A percentile compares a stretch with the other conserved stretches of the same genome.
phyloP scores from a whole-genome alignment of 2,329 filamentous ascomycete genomes.

The Colletotrichum abscissum region DNA sequence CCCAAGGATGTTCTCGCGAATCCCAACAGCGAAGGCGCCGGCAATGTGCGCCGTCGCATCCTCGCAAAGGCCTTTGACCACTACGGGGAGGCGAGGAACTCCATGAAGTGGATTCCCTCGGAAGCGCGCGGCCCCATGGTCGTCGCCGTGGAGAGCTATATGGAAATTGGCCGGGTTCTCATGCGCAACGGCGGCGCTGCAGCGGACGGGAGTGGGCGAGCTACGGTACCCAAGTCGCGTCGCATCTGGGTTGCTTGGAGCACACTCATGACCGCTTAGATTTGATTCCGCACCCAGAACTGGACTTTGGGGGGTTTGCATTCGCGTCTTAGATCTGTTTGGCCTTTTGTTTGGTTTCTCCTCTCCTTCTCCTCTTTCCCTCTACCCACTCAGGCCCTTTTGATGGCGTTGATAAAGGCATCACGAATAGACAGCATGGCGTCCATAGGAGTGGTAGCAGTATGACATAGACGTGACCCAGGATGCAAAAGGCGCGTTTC shows the following conservation, averaged over 20 bases:
- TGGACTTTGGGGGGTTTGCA: neutral
- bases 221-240: slow-evolving; percentile 56
- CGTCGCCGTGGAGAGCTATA: slow-evolving; percentile 79
- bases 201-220: slow-evolving; percentile 42
- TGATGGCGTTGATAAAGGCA: slow-evolving; percentile 19
- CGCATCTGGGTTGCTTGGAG: slow-evolving; percentile 69
- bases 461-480: slow-evolving; percentile 1
- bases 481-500: neutral
- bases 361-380: neutral
- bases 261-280: slow-evolving; percentile 50
- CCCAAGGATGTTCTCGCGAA: slow-evolving; percentile 64
- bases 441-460: neutral
- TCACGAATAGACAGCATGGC: slow-evolving; percentile 20
- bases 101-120: slow-evolving; percentile 70
- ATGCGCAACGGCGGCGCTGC: slow-evolving; percentile 37
- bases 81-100: slow-evolving; percentile 64
- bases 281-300: too few species aligned
- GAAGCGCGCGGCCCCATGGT: slow-evolving; percentile 72
- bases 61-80: slow-evolving; percentile 70
- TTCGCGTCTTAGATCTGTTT: neutral
- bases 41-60: slow-evolving; percentile 62
- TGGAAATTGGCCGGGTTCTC: slow-evolving; percentile 78
- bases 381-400: neutral
- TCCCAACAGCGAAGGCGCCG: slow-evolving; percentile 58
- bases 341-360: neutral